Base-by-base conservation (phyloP, 495 filamentous ascomycete species). In the Penicillium daleae region DNA sequence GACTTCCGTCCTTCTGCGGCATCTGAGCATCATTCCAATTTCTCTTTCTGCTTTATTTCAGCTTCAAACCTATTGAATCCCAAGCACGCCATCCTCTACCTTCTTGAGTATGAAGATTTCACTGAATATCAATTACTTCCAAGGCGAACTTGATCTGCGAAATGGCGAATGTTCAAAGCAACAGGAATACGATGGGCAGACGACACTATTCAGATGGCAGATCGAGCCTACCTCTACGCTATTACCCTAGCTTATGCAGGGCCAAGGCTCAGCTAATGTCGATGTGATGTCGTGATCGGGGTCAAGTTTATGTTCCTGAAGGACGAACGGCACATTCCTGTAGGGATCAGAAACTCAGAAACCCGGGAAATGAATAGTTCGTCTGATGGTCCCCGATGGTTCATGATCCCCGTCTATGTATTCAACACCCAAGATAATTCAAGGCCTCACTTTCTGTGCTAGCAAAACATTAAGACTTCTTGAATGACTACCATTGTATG, bases 61-160 rank as follows among this genome's bases (percentile, higher is more conserved):
- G 27, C 19, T 21, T 35, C 29, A 26, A 7, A 21, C 21, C 27
- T 53, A 29, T 32, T n/a, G 27, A 33, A 53, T 0, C 53, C 32
- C 35, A 33, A 66, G 63, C 69, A 71, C 66, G 69, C 66, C 63
- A 70, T 52, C 21, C 22, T 21, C 5, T 12, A 21, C 4, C 13
- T 22, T 17, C 31, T 31, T 56, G 46, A 26, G 2, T 19, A 31
- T 4, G 19, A 54, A 32, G 51, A 4, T 50, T 17, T 13, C 29
- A 27, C 5, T 40, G 54, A 29, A 52, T 49, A 57, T 56, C 55
- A 56, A 61, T 63, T 57, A 63, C 37, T 42, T 29, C 40, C 35
- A 65, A 59, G 61, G 42, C 60, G 62, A 57, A 7, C 35, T 52
- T 58, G 49, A 63, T 68, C 62, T 65, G 35, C 48, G 15, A 53